Base-by-base conservation (phyloP, 768 basidiomycete genomes). In the Leccinum pellstonianum region DNA sequence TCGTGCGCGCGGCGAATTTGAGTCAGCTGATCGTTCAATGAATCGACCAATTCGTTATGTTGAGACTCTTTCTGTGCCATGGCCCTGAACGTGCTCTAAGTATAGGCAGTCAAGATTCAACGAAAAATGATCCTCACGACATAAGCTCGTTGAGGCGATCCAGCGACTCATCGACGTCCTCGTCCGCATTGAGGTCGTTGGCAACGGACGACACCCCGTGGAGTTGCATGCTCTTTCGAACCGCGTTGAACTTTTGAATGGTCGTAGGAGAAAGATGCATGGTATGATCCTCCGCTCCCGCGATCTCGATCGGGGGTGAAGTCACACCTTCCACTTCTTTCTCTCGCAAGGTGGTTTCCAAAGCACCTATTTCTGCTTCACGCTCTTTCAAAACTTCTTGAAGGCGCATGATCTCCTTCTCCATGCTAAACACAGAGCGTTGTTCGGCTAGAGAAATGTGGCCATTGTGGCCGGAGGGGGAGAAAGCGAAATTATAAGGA, bases 31-130 rank as follows among this genome's bases (percentile, higher is more conserved):
- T 77, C 69, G 48, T 85, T 86, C 62, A 98, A 80, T 33, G 77
- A 77, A 46, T 92, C 87, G 27, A 97, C 89, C 23, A 83, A 70
- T 68, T 96, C 92, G 37, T 86, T 85, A 70, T 98, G 96, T 35
- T 86, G 80, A 4, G 92, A 89, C 73, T 99, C 97, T 72, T 98
- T 98, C 77, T 92, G 89, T 3, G 95, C 95, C 96, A 98, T 98
- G 3, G 96, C 93, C 63, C 94, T 97, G 59, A 12, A 66, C 49
- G 50, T 9, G 38, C 17, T 48, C 43, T 69, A 10, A 61, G 61
- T 48, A 59, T 54, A 52, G 29, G 46, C 33, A 54, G 57, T 35
- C 31, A 31, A 49, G 47, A 58, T 64, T 56, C 21, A 33, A 27
- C 14, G 25, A 59, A 61, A 48, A 46, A 12, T 4, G 23, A 27